A percentile compares a stretch with the other conserved stretches of the same genome.
These are phyloP conservation scores for Gyromitra esculenta DNA, from an alignment of 2,329 filamentous ascomycete species.

Conservation along the genomic window DNA sequence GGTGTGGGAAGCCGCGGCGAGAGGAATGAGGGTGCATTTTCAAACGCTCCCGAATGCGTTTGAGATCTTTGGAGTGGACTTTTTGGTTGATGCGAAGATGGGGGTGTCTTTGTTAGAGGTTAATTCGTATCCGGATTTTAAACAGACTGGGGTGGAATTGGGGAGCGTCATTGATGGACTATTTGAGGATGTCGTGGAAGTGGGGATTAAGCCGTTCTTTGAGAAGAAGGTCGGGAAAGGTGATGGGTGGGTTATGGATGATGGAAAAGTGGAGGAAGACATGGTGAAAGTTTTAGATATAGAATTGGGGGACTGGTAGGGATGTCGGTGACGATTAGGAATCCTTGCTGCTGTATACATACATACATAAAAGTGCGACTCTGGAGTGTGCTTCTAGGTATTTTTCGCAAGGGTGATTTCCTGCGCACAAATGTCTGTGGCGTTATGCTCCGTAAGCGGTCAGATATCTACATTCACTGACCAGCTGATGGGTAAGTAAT, in stretches of 20 bases:
- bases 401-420: too few species aligned
- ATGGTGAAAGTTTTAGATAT: slow-evolving; percentile 49
- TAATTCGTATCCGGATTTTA: slow-evolving; percentile 96
- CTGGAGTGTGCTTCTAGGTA: too few species aligned
- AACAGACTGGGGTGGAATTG: slow-evolving; percentile 83
- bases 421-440: too few species aligned
- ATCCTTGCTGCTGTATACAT: background rate
- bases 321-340: background rate
- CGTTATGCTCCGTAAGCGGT: too few species aligned
- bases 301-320: slow-evolving; percentile 49
- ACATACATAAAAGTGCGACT: too few species aligned
- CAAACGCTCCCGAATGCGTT: slow-evolving; percentile 88
- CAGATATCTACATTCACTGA: too few species aligned
- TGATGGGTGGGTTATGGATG: background rate
- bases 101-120: slow-evolving; percentile 83
- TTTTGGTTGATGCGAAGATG: slow-evolving; percentile 75
- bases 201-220: slow-evolving; percentile 76
- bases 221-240: slow-evolving; percentile 57
- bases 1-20: slow-evolving; percentile 84
- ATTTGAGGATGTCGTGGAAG: slow-evolving; percentile 77
- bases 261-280: background rate
- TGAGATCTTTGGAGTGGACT: slow-evolving; percentile 92
- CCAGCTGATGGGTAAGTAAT: too few species aligned
- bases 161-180: slow-evolving; percentile 77
- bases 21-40: slow-evolving; percentile 88